Evolutionary conservation across 1,139 yeast genomes (phyloP), one percentile per base, ranked within the genome.

Genomic region (Protomyces pachydermus): DNA sequence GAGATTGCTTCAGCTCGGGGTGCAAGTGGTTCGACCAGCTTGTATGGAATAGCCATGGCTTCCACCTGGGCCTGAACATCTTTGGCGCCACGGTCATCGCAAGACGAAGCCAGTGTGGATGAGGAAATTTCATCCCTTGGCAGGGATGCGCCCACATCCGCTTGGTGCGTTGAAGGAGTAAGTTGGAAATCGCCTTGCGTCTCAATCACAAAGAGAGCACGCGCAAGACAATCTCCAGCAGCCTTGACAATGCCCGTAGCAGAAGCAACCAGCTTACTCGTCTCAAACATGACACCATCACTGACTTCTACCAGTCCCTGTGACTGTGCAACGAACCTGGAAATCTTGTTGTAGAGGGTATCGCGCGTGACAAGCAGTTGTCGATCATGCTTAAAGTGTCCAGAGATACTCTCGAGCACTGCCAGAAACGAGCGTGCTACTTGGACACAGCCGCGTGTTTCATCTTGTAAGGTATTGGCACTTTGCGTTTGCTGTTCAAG

Each of bases 171-270:
- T 3, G 32, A 28, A 28, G 32, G 32, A 28, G 32, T 6, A 64
- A 90, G 76, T 70, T 82, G 83, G 74, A 88, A 88, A 72, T 89
- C 95, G 28, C 95, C 91, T 25, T 87, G 82, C 50, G 82, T 74
- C 28, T 83, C 82, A 51, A 86, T 63, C 69, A 77, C 74, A 75
- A 80, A 74, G 64, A 77, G 74, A 66, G 85, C 82, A 39, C 81
- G 78, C 1, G 76, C 77, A 18, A 81, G 77, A 67, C 78, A 76
- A 57, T 74, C 76, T 9, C 74, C 73, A 3, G 78, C 75, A n/a
- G 74, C 70, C 38, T 73, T 69, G 18, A 76, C 72, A 66, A 77
- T 73, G 45, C 71, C 74, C 39, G 73, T 71, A 2, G 76, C 76
- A 53, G 71, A 66, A 18, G 67, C 67, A 10, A 66, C 53, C n/a